Evolutionary conservation across 129 eudicot species (phyloP), one percentile per base, ranked within the genome.

Genomic region (Rutidosis leptorrhynchoides): DNA sequence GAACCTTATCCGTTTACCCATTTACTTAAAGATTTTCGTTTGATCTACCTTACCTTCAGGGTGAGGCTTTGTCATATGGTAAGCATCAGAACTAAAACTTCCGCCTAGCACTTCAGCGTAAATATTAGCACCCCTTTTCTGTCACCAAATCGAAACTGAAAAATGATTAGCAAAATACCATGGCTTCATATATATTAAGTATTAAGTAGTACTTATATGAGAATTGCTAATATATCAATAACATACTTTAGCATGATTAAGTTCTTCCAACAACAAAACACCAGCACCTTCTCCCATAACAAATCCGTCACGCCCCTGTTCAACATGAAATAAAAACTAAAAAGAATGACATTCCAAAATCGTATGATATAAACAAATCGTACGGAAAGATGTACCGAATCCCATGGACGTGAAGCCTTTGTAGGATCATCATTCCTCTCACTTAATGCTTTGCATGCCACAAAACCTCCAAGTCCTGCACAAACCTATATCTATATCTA

Each of bases 201-300:
- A 23, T 30, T 54, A 24, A 55, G 55, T 54, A 62, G 25, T 23
- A 20, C 4, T 58, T 21, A 15, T 3, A 40, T 15, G 26, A 58
- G 33, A 40, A 37, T 29, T 12, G 19, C 26, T 46, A 69, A 51
- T 0, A 43, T 29, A 19, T 49, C 1, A 32, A 32, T n/a, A 25
- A 45, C 46, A 58, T 74, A 90, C 97, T 83, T 84, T 78, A n/a
- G 95, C 97, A 78, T 90, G 95, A 62, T 86, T 89, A 49, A 90
- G 89, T 80, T 90, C 95, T 80, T 90, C 97, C 64, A 90, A 20
- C 35, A 90, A 85, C 74, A 90, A 46, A 59, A 86, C 97, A 46
- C 97, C 95, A 63, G 95, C 80, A 15, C 97, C 97, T 86, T 90
- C 95, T 63, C 97, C 97, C 97, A 90, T 84, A 33, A 90, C 97